A percentile compares a stretch with the other conserved stretches of the same genome.
Conservation (phyloP, 169 alveolate species). For the Cryptosporidium viatorum region DNA sequence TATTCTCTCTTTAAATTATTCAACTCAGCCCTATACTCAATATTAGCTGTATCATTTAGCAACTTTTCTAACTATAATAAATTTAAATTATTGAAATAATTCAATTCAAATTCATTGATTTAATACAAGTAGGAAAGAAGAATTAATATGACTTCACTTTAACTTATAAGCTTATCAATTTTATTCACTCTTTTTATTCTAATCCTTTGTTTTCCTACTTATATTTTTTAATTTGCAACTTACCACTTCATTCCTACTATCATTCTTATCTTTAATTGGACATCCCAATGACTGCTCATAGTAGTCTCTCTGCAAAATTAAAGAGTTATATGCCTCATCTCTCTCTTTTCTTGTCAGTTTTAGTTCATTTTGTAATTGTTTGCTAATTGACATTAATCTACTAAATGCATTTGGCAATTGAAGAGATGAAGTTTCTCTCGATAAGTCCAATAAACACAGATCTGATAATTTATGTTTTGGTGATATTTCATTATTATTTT, state of each 20-base stretch:
- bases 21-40: constrained; percentile 63
- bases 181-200: no score
- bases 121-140: not conserved
- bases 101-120: not conserved
- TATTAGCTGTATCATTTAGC: constrained; percentile 37
- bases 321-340: constrained; percentile 62
- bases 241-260: constrained; percentile 14
- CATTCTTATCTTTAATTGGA: not conserved
- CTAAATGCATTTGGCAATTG: constrained; percentile 68
- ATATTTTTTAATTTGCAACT: not conserved
- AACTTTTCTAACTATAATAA: constrained; percentile 35
- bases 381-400: constrained; percentile 44
- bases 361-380: constrained; percentile 53
- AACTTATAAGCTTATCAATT: no score
- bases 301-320: constrained; percentile 60
- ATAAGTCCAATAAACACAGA: constrained; percentile 40
- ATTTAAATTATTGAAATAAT: not conserved
- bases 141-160: no score
- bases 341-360: constrained; percentile 42
- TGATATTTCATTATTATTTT: not conserved
- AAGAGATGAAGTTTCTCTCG: constrained; percentile 64
- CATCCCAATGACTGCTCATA: constrained; percentile 56
- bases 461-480: constrained; percentile 18
- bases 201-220: not conserved
- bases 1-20: constrained; percentile 49